These are phyloP conservation scores for Anethum foeniculum DNA, from an alignment of 140 eudicot genomes.

Conservation along the genomic window DNA sequence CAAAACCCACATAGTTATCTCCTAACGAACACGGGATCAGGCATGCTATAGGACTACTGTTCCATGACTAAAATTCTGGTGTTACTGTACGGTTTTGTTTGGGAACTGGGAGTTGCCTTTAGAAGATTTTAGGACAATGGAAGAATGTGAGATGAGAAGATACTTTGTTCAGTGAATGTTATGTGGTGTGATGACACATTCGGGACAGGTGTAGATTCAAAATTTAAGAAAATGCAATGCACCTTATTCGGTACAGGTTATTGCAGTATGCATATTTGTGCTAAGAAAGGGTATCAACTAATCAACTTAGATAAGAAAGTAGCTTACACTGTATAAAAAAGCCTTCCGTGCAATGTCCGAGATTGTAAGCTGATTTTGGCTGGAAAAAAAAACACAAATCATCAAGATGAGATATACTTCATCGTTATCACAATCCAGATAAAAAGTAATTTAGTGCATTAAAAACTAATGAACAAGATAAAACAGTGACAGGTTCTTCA, in stretches of 20 bases:
- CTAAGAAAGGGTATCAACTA: not conserved
- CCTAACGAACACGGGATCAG: not conserved
- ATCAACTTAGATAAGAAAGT: constrained; percentile 8
- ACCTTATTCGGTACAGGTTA: not conserved
- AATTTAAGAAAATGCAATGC: not conserved
- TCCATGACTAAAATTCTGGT: not conserved
- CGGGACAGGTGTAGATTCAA: not conserved
- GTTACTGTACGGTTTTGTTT: too few species aligned
- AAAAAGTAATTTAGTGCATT: not conserved
- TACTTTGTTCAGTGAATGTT: not conserved
- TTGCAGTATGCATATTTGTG: not conserved
- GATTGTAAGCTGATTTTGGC: constrained; percentile 88
- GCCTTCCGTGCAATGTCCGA: constrained; percentile 97
- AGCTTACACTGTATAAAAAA: constrained; percentile 85
- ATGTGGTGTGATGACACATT: not conserved
- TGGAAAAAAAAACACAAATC: constrained; percentile 27
- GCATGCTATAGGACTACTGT: not conserved
- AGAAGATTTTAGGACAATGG: not conserved
- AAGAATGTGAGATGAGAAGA: not conserved
- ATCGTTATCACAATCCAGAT: not conserved
- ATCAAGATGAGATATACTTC: not conserved
- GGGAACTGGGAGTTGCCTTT: not conserved
- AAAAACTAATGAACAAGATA: not conserved
- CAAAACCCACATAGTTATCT: not conserved
- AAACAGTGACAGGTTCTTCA: not conserved